phyloP scores from a whole-genome alignment of 225 moss, liverwort and hornwort species.

The Climacium dendroides region DNA sequence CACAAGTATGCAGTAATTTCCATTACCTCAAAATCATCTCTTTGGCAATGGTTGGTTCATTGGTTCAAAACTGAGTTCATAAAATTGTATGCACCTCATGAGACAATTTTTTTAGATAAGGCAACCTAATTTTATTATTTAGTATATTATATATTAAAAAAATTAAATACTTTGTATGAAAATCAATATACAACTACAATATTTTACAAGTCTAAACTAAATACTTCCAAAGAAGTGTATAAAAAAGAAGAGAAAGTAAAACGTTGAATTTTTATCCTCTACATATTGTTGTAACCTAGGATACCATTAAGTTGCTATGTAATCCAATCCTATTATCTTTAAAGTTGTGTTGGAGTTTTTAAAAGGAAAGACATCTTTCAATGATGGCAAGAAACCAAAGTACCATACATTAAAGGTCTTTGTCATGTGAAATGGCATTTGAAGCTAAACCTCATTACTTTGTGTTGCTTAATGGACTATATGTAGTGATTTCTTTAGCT shows the following conservation, averaged over 20 bases:
- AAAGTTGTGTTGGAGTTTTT: not conserved
- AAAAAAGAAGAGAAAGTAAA: not conserved
- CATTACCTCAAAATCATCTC: too few relatives aligned
- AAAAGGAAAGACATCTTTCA: not conserved
- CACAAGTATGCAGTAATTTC: too few relatives aligned
- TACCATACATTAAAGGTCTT: not conserved
- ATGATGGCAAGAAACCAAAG: not conserved
- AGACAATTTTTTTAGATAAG: too few relatives aligned
- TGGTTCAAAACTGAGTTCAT: fast-evolving
- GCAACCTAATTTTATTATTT: too few relatives aligned
- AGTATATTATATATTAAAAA: not conserved
- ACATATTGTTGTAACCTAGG: not conserved
- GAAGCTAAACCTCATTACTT: fast-evolving
- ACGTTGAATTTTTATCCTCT: constrained; percentile 53
- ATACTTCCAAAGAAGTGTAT: not conserved
- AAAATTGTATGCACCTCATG: too few relatives aligned
- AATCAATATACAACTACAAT: not conserved
- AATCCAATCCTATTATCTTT: not conserved
- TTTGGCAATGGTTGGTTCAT: too few relatives aligned
- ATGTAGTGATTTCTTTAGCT: not conserved
- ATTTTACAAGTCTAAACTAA: not conserved
- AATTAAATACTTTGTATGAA: not conserved
- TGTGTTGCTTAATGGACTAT: not conserved
- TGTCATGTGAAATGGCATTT: not conserved
- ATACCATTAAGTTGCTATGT: not conserved